Evolutionary conservation across 2,329 filamentous ascomycete species (phyloP), one percentile per base, ranked within the genome.

Genomic region (Hypoxylon sp.): DNA sequence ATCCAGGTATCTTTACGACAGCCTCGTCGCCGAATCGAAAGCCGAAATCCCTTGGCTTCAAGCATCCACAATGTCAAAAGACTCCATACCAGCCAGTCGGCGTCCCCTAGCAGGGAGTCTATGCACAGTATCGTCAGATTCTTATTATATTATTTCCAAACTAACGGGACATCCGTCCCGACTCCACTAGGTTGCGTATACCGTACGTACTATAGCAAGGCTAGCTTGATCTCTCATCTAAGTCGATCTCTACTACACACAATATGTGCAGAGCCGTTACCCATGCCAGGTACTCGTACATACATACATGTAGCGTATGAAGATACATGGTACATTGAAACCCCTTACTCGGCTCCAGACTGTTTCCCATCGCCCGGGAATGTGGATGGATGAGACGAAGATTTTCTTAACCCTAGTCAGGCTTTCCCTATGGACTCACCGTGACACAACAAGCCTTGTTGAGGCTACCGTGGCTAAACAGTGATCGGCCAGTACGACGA

Each of bases 101-200:
- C 52, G 61, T 57, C 47, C 44, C 65, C 65, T 63, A 59, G 29
- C 47, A 37, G 19, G 37, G 46, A 22, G 50, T 52, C 31, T 37
- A 54, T 22, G 11, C 22, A 44, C 17, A 39, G 59, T 64, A 59
- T 60, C 60, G 60, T 70, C 68, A 68, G 65, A 63, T 62, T 69
- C 62, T 66, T 63, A 69, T 66, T 60, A 69, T 60, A 58, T 59
- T 63, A 47, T 59, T 68, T 47, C 61, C 59, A 63, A 65, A 31
- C 35, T 57, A 39, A 55, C 58, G 61, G 68, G 54, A 65, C 61
- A 2, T 24, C 3, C 26, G 48, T 55, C 47, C 62, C 42, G 54
- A 63, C 35, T 58, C 46, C 52, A 55, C 24, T 19, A 14, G 10
- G 44, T 22, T 53, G 52, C 48, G 13, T 9, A 57, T 57, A 29